Percentiles rank a stretch among this genome's conserved stretches.
Evolutionary conservation across 2,329 filamentous ascomycete genomes (phyloP).

Genomic region (Neonectria magnoliae): DNA sequence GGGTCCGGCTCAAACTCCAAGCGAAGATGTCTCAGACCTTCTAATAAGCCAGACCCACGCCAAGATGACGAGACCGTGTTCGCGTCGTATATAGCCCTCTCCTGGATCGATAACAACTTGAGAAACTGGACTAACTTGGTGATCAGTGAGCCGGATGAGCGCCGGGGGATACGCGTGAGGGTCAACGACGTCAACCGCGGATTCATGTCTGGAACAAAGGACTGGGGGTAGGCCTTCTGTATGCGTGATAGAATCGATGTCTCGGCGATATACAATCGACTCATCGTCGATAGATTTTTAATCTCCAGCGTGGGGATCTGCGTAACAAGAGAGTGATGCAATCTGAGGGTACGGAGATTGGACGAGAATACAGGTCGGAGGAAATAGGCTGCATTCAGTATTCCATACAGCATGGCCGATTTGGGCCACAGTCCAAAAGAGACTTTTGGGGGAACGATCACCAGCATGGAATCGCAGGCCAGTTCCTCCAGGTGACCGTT

Average conservation of each 20-base stretch:
- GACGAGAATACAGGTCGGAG: constrained; percentile 64
- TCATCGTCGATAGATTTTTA: constrained; percentile 49
- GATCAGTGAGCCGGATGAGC: constrained; percentile 61
- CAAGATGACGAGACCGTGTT: constrained; percentile 36
- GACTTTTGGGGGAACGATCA: constrained; percentile 38
- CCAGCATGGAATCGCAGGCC: constrained; percentile 57
- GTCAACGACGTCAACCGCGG: constrained; percentile 63
- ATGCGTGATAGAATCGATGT: constrained; percentile 54
- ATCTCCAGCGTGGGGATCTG: constrained; percentile 58
- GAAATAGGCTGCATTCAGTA: constrained; percentile 57
- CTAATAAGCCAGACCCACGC: constrained; percentile 55
- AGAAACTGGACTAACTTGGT: constrained; percentile 60
- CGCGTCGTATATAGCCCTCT: constrained; percentile 54
- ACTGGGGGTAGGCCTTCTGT: constrained; percentile 57
- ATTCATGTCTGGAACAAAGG: constrained; percentile 66
- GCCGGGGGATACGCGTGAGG: constrained; percentile 64
- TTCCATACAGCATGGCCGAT: constrained; percentile 51
- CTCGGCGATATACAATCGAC: constrained; percentile 56
- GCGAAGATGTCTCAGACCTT: constrained; percentile 62
- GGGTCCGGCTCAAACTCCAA: constrained; percentile 64
- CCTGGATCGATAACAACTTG: constrained; percentile 58
- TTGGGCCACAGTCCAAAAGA: constrained; percentile 40
- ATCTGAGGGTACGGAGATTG: constrained; percentile 61
- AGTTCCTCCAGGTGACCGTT: constrained; percentile 62
- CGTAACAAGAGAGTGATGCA: constrained; percentile 71